These are phyloP conservation scores for Musa acuminata DNA, from an alignment of 176 grass and related monocot genomes.

Conservation along the genomic window DNA sequence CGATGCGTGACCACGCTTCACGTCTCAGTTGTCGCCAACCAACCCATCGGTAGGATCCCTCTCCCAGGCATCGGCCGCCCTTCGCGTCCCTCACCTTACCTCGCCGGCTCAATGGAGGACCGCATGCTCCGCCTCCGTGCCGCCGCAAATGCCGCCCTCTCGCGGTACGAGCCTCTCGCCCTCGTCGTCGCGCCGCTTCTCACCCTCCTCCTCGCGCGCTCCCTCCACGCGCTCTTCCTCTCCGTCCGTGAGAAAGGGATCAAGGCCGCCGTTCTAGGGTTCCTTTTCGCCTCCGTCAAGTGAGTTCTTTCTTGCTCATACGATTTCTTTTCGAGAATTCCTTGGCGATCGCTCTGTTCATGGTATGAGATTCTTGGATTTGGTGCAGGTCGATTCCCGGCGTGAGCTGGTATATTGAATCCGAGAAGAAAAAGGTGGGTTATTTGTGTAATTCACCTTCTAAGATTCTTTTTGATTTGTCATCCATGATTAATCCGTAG, in stretches of 20 bases:
- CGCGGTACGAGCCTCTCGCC: slow-evolving; percentile 56
- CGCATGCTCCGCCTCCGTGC: slow-evolving; percentile 37
- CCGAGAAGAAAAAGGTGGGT: slow-evolving; percentile 80
- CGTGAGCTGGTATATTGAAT: slow-evolving; percentile 58
- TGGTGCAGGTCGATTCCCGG: slow-evolving; percentile 59
- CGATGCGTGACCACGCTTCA: too few species aligned
- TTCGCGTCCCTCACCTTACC: not conserved
- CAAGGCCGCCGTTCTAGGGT: slow-evolving; percentile 32
- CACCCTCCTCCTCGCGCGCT: slow-evolving; percentile 46
- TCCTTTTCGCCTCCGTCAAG: slow-evolving; percentile 54
- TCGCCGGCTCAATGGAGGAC: slow-evolving; percentile 18
- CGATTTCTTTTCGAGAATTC: not conserved
- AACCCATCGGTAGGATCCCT: too few species aligned
- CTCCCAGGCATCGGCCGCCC: not conserved
- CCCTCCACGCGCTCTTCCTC: slow-evolving; percentile 30
- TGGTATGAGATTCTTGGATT: slow-evolving; percentile 1
- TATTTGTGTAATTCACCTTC: not conserved
- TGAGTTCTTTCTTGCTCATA: slow-evolving; percentile 12
- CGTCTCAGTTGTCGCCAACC: too few species aligned
- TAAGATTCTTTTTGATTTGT: not conserved
- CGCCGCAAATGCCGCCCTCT: slow-evolving; percentile 43
- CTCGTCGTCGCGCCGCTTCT: slow-evolving; percentile 60
- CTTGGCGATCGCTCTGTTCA: slow-evolving; percentile 2
- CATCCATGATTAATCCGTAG: not conserved
- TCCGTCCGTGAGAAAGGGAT: slow-evolving; percentile 50